Base-by-base conservation (phyloP, 805 yeast species). In the Pichia thaimueangensis region DNA sequence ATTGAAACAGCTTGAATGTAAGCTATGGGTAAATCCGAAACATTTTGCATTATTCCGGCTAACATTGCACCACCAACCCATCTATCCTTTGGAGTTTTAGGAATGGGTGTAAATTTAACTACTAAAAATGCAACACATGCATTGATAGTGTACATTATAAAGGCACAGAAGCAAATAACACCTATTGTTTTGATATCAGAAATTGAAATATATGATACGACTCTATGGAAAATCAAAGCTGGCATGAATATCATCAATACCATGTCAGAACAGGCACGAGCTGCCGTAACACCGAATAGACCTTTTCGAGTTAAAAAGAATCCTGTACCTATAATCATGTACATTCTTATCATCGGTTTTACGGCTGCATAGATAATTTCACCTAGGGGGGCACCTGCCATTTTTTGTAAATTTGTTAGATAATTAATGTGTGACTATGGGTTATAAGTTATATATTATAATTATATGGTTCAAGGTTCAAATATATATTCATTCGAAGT, bases 1-100 rank as follows among this genome's bases (percentile, higher is more conserved):
- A 56, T 43, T 1, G 76, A 73, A 58, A 82, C 66, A 1, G 85
- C 81, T 52, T 81, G 86, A 37, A 83, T 53, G 54, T 81, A 82
- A 0, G 91, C 89, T 49, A 83, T 82, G 1, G 93, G 93, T 37
- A 83, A 66, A 56, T 83, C 93, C 25, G 84, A 74, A 36, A 82
- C 82, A 57, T 83, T 83, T 27, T 86, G 86, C 61, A 83, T 74
- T 49, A 81, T 64, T 3, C 87, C 86, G 1, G 82, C 87, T 6
- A 80, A 72, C 12, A 82, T 47, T 10, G 80, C 73, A 0, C 89
- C 88, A 28, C 87, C 87, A 21, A 71, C 62, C 89, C 89, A 83
- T 39, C 73, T 62, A n/a, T 49, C 30, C 3, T 50, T 43, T 17
- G 52, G 47, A 22, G 39, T 31, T 50, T 69, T 76, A 1, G 93